phyloP scores from a whole-genome alignment of 2,329 filamentous ascomycete species.

The Colletotrichum liriopes region DNA sequence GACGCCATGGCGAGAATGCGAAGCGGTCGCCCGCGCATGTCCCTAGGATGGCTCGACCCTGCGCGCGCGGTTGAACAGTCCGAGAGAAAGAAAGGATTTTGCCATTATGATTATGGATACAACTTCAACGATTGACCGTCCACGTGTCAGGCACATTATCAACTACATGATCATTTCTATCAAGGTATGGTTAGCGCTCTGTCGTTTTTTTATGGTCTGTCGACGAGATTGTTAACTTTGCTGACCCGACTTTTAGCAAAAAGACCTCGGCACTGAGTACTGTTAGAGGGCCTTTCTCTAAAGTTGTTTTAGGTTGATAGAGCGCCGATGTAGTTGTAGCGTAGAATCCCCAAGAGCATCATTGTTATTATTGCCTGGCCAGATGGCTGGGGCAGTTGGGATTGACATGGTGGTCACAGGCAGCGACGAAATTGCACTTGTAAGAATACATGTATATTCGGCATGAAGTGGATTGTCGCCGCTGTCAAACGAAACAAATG shows the following conservation, averaged over 20 bases:
- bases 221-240: background rate
- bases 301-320: background rate
- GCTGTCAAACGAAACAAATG: background rate
- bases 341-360: background rate
- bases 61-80: background rate
- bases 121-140: background rate
- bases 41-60: background rate
- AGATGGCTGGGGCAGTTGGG: background rate
- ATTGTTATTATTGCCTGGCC: background rate
- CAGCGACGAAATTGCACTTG: background rate
- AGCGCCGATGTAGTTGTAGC: background rate
- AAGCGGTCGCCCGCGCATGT: background rate
- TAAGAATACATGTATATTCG: slow-evolving; percentile 5
- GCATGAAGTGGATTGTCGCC: background rate
- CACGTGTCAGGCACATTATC: background rate
- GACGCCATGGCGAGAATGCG: background rate
- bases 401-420: too few relatives aligned
- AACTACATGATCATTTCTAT: background rate
- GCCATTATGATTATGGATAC: background rate
- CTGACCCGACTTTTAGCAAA: background rate
- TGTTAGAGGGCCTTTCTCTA: background rate
- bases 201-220: background rate
- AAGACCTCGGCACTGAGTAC: background rate
- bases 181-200: background rate
- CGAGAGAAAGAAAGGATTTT: background rate